A percentile compares a stretch with the other conserved stretches of the same genome.
phyloP scores from a whole-genome alignment of 2,329 filamentous ascomycete genomes.

The Colletotrichum sp. region DNA sequence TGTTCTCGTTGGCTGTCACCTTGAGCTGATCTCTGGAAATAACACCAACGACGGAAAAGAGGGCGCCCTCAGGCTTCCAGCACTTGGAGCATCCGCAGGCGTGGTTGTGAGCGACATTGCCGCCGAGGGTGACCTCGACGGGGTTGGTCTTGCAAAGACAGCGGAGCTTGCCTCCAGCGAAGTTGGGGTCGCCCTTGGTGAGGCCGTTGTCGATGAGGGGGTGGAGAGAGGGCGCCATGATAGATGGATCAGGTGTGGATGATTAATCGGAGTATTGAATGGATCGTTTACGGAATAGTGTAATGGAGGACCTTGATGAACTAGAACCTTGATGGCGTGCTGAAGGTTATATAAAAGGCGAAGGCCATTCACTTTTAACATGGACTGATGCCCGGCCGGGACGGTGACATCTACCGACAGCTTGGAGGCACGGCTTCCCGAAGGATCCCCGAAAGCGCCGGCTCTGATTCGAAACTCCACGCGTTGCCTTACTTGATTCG shows the following conservation, averaged over 20 bases:
- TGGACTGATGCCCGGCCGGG: not conserved
- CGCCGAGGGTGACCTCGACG: constrained; percentile 61
- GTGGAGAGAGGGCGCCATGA: constrained; percentile 56
- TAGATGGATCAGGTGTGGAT: not conserved
- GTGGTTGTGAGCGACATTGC: constrained; percentile 72
- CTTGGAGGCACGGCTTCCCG: constrained; percentile 7
- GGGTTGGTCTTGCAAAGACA: constrained; percentile 63
- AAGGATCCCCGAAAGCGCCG: constrained; percentile 15
- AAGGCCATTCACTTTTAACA: not conserved
- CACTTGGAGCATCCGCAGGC: constrained; percentile 75
- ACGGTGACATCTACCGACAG: not conserved
- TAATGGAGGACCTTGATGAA: not conserved
- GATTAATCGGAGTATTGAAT: not conserved
- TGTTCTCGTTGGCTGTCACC: constrained; percentile 63
- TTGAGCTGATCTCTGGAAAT: constrained; percentile 58
- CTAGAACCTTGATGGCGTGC: constrained; percentile 7
- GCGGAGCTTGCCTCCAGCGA: constrained; percentile 64
- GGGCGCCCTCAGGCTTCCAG: constrained; percentile 69
- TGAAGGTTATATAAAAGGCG: not conserved
- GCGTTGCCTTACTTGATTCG: constrained; percentile 3
- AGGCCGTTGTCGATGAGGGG: constrained; percentile 68
- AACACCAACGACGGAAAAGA: constrained; percentile 70
- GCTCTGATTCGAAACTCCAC: not conserved
- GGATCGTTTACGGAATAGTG: not conserved
- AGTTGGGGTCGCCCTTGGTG: constrained; percentile 57